Evolutionary conservation across 139 green algal genomes (phyloP), one percentile per base, ranked within the genome.

Genomic region (Chlamydomonas eustigma): DNA sequence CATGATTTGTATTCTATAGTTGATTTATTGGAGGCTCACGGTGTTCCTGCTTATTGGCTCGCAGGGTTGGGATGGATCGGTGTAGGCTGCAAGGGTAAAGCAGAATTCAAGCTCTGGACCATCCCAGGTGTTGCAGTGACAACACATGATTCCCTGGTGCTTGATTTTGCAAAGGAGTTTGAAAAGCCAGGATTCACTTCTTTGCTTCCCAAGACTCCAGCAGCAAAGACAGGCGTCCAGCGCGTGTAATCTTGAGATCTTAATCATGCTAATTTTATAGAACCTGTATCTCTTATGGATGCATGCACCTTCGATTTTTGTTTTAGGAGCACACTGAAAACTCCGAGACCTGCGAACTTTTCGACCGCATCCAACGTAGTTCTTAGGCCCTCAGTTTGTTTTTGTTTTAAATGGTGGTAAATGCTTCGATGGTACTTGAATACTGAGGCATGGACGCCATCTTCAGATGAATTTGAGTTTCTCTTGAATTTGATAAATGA

Each of bases 1-100:
- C n/a, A n/a, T n/a, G n/a, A n/a, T n/a, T n/a, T n/a, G n/a, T n/a
- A n/a, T n/a, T n/a, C n/a, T n/a, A n/a, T n/a, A n/a, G n/a, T n/a
- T n/a, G n/a, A n/a, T n/a, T n/a, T n/a, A n/a, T n/a, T n/a, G n/a
- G n/a, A n/a, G n/a, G n/a, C n/a, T n/a, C n/a, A n/a, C n/a, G n/a
- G n/a, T n/a, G n/a, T n/a, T n/a, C n/a, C n/a, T n/a, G n/a, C n/a
- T n/a, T n/a, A n/a, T n/a, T n/a, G n/a, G n/a, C 18, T 8, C 58
- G 58, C 88, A 75, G 94, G 95, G 0, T 79, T 99, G 33, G 95
- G 95, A 4, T 99, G 95, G 95, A 75, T 99, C 2, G 88, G 34
- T 5, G 85, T 98, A 18, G 94, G 89, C 25, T 79, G 93, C 25
- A 79, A 74, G 0, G 95, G 95, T 28, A 44, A 37, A 1, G 89